Conservation (phyloP, 192 early-diverging fungal genomes). For the Globomyces pollinis-pini region DNA sequence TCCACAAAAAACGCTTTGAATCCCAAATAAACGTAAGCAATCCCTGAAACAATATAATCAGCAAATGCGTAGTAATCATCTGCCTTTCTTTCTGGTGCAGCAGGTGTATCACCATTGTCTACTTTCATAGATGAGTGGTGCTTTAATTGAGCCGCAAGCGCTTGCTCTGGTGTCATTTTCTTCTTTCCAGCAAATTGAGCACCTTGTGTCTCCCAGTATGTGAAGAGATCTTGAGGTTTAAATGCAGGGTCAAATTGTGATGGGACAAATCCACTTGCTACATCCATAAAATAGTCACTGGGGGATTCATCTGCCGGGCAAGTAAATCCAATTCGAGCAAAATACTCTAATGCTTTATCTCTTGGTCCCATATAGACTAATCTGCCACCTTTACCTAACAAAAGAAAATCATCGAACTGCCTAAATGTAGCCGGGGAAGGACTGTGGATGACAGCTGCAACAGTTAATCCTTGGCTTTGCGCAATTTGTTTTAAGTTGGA, state of each 20-base stretch:
- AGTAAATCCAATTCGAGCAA: conserved; percentile 39
- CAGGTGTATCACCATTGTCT: background rate
- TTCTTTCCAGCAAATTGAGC: background rate
- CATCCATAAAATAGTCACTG: conserved; percentile 62
- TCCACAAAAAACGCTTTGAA: conserved; percentile 7
- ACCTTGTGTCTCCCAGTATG: conserved; percentile 30
- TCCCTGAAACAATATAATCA: conserved; percentile 1
- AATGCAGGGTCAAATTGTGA: conserved; percentile 29
- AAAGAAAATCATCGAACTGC: conserved; percentile 63
- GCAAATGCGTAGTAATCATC: background rate
- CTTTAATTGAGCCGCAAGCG: background rate
- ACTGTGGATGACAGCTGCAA: conserved; percentile 69
- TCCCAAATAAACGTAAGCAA: background rate
- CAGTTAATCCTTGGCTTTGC: conserved; percentile 45
- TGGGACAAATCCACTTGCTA: conserved; percentile 47
- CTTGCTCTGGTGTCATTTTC: conserved; percentile 8
- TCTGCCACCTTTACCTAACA: conserved; percentile 64
- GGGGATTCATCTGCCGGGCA: conserved; percentile 30
- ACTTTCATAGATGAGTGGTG: background rate
- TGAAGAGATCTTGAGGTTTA: conserved; percentile 32
- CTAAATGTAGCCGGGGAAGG: conserved; percentile 55
- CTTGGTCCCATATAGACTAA: conserved; percentile 58
- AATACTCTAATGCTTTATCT: conserved; percentile 38
- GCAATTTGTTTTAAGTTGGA: conserved; percentile 52
- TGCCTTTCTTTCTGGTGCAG: background rate